A percentile compares a stretch with the other conserved stretches of the same genome.
Conservation (phyloP, 192 early-diverging fungal species). For the Globomyces pollinis-pini region DNA sequence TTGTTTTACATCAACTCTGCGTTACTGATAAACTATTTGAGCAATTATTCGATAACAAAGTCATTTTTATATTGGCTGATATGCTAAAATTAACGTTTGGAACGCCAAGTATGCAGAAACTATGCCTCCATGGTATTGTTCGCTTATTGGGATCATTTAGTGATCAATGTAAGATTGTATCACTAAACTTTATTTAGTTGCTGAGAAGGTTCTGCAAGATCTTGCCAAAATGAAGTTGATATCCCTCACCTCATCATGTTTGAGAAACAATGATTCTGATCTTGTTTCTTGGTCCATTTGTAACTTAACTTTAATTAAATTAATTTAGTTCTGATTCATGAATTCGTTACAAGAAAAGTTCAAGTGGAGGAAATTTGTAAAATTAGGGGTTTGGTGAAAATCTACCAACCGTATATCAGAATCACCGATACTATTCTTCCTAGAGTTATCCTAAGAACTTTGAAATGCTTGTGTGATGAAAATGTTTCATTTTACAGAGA, state of each 20-base stretch:
- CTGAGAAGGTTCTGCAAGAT: slow-evolving; percentile 33
- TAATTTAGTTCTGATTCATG: too few relatives aligned
- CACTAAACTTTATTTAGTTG: neutral
- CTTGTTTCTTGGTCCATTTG: slow-evolving; percentile 72
- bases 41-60: slow-evolving; percentile 38
- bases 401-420: slow-evolving; percentile 47
- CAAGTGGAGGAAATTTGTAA: slow-evolving; percentile 49
- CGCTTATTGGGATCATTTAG: slow-evolving; percentile 55
- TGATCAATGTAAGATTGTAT: slow-evolving; percentile 17
- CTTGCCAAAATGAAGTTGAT: slow-evolving; percentile 61
- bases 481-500: slow-evolving; percentile 42
- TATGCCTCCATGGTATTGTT: slow-evolving; percentile 70
- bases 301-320: too few relatives aligned
- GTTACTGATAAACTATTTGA: slow-evolving; percentile 40
- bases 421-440: slow-evolving; percentile 61
- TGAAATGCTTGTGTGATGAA: slow-evolving; percentile 57
- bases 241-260: slow-evolving; percentile 54
- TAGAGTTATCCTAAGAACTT: slow-evolving; percentile 55
- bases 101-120: slow-evolving; percentile 75
- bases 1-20: slow-evolving; percentile 69
- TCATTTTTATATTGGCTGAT: slow-evolving; percentile 51
- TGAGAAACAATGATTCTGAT: slow-evolving; percentile 62
- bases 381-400: slow-evolving; percentile 51
- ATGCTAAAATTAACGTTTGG: slow-evolving; percentile 73
- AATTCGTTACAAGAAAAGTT: slow-evolving; percentile 64